Percentiles rank a stretch among this genome's conserved stretches.
Conservation (phyloP, 805 yeast genomes). For the Starmerella apicola region DNA sequence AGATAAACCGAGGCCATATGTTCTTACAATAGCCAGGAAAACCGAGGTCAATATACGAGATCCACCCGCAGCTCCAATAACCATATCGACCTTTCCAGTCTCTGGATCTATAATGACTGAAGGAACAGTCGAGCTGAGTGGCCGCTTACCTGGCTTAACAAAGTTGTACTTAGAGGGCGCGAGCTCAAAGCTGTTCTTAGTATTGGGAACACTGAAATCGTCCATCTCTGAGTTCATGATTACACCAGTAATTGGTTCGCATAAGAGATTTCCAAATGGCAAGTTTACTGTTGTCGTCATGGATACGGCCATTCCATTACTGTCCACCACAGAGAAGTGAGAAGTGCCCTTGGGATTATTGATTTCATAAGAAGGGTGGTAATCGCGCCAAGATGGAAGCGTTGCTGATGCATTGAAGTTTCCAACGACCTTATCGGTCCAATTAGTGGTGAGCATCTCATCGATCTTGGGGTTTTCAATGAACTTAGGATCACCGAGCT, state of each 20-base stretch:
- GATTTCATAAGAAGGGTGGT: slow-evolving; percentile 65
- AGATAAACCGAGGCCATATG: slow-evolving; percentile 44
- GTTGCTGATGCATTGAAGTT: slow-evolving; percentile 50
- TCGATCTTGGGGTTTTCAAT: slow-evolving; percentile 29
- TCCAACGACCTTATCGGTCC: slow-evolving; percentile 41
- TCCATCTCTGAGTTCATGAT: slow-evolving; percentile 88
- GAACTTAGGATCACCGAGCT: slow-evolving; percentile 56
- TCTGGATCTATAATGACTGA: slow-evolving; percentile 39
- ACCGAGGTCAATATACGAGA: slow-evolving; percentile 73
- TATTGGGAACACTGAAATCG: slow-evolving; percentile 68
- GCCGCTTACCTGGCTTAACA: slow-evolving; percentile 64
- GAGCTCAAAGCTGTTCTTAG: slow-evolving; percentile 64
- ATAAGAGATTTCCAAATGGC: slow-evolving; percentile 69
- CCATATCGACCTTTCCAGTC: slow-evolving; percentile 37
- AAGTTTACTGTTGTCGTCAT: slow-evolving; percentile 83
- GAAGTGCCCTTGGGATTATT: slow-evolving; percentile 86
- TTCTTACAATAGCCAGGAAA: slow-evolving; percentile 64
- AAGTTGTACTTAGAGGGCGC: slow-evolving; percentile 72
- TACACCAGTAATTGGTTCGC: slow-evolving; percentile 71
- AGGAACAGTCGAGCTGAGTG: slow-evolving; percentile 75
- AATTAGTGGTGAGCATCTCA: slow-evolving; percentile 38
- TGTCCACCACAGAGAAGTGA: slow-evolving; percentile 71
- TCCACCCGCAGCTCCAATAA: slow-evolving; percentile 93
- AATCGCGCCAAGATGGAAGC: slow-evolving; percentile 48
- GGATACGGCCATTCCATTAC: slow-evolving; percentile 61